These are phyloP conservation scores for Astrocystis sublimbata DNA, from an alignment of 495 filamentous ascomycete species.

Conservation along the genomic window DNA sequence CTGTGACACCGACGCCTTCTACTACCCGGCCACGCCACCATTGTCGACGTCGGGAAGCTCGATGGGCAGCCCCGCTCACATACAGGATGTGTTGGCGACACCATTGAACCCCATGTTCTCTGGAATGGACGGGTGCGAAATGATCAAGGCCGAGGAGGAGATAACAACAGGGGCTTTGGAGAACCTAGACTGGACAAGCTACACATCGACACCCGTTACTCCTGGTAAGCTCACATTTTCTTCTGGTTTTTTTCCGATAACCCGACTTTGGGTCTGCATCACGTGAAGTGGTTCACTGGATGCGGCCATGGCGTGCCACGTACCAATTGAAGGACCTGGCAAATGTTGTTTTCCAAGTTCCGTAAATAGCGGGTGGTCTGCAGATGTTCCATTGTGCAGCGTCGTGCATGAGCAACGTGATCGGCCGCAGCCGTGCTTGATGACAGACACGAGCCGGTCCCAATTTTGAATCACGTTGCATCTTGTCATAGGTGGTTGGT, in stretches of 20 bases:
- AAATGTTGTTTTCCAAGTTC: too few relatives aligned
- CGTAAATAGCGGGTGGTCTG: too few relatives aligned
- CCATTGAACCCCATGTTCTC: conserved; percentile 81
- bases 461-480: neutral
- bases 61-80: conserved; percentile 79
- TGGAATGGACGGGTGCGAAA: conserved; percentile 69
- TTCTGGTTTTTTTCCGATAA: conserved; percentile 28
- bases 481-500: too few relatives aligned
- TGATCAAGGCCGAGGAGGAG: conserved; percentile 73
- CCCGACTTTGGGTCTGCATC: conserved; percentile 20
- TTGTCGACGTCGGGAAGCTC: conserved; percentile 81
- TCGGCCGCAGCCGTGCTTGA: too few relatives aligned
- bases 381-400: too few relatives aligned
- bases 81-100: conserved; percentile 74
- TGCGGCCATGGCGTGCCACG: neutral
- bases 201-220: conserved; percentile 82
- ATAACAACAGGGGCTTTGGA: conserved; percentile 74
- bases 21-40: conserved; percentile 85
- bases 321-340: neutral
- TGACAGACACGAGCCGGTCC: neutral
- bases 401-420: neutral
- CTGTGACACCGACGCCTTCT: conserved; percentile 63
- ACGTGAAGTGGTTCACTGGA: neutral
- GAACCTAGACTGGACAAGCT: conserved; percentile 72
- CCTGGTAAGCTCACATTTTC: conserved; percentile 71